Evolutionary conservation across 2,329 filamentous ascomycete species (phyloP), one percentile per base, ranked within the genome.

Genomic region (Xylaria sp.): DNA sequence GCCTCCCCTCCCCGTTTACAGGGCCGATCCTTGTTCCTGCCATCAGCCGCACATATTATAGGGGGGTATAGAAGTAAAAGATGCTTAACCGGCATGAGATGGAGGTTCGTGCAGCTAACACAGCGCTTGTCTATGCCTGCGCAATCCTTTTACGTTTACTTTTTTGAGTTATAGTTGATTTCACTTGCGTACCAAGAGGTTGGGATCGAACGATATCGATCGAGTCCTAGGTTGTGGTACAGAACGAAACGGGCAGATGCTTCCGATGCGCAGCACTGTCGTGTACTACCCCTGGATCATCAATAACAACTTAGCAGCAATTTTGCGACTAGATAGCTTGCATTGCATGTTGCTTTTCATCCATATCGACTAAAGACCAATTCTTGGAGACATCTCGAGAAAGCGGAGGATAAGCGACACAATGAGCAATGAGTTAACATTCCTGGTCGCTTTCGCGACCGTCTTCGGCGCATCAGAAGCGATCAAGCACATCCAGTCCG

Each of bases 401-500:
- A 14, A 57, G 21, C 56, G 45, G 57, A 60, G 53, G 51, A 58
- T 30, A 62, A 60, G 7, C 45, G 45, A 39, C 56, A 56, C 60
- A n/a, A 77, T 77, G 75, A 72, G 73, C 56, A 73, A 73, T 34
- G 66, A 72, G 45, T 55, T 76, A 32, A 74, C 76, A 2, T 80
- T 82, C 36, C 76, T 82, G 42, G 73, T 82, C 57, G 80, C 80
- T 51, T 81, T 83, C 64, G 79, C 79, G 48, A 80, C 83, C 24
- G 82, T 84, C 65, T 79, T 83, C 65, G 83, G 83, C 67, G 79
- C 82, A 0, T 80, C 82, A 21, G 83, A 85, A 73, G 83, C 81
- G 17, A 83, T 85, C 65, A 78, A 82, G 51, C 80, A 83, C 45
- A 82, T 82, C 8, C 83, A 85, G 73, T 78, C 80, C n/a, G 83